Evolutionary conservation across 768 basidiomycete genomes (phyloP).

Genomic region (Psilocybe cubensis): DNA sequence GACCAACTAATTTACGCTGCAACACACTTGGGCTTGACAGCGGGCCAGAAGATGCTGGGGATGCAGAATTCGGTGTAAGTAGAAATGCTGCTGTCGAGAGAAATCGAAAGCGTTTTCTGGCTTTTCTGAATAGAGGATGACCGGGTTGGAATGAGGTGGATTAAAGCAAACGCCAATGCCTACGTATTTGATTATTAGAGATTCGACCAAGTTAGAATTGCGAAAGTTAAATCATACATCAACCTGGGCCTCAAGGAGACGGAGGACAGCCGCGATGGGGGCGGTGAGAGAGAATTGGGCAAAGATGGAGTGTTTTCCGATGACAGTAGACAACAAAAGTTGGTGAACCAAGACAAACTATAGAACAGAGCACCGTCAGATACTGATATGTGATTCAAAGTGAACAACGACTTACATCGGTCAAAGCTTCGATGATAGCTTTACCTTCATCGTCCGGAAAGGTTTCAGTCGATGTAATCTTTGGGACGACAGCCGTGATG

Average conservation of each 20-base stretch:
- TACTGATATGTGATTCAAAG: not conserved
- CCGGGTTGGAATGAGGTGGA: not conserved
- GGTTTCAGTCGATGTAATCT: not conserved
- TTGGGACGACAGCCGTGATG: not conserved
- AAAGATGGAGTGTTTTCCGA: conserved; percentile 15
- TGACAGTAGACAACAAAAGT: conserved; percentile 12
- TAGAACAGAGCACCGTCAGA: not conserved
- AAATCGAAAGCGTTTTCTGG: not conserved
- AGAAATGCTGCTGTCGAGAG: not conserved
- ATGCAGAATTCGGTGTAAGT: not conserved
- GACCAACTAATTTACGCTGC: too few species aligned
- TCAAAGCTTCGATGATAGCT: not conserved
- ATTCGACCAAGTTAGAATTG: not conserved
- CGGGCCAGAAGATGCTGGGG: not conserved
- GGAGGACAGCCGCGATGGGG: conserved; percentile 7
- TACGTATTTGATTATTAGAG: not conserved
- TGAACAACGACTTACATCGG: not conserved
- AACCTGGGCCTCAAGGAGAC: conserved; percentile 3
- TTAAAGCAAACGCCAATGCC: not conserved
- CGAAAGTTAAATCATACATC: conserved; percentile 1
- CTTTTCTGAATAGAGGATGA: not conserved
- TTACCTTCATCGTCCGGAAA: not conserved
- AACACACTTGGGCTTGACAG: conserved; percentile 1
- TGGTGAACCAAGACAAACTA: conserved; percentile 16
- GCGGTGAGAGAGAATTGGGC: conserved; percentile 14